Conservation (phyloP, 192 early-diverging fungal genomes). For the Dissophora ornata region DNA sequence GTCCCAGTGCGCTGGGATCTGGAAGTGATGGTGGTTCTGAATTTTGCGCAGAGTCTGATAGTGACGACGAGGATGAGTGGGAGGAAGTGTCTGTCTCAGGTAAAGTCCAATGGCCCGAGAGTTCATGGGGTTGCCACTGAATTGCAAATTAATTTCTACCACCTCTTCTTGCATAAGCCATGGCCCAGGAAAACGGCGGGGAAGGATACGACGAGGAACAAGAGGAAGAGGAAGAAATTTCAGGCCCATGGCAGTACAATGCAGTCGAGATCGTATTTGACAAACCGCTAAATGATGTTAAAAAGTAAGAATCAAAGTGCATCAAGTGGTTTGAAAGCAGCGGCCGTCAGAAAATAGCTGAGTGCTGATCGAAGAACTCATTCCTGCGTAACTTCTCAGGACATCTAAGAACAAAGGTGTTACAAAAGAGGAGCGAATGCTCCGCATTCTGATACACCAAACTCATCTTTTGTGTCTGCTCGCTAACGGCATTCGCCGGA, state of each 20-base stretch:
- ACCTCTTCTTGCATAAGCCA: too few species aligned
- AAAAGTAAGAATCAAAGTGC: constrained; percentile 25
- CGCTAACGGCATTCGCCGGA: constrained; percentile 63
- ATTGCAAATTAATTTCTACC: too few species aligned
- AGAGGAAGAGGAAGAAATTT: constrained; percentile 42
- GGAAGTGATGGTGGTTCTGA: constrained; percentile 12
- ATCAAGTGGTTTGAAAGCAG: background rate
- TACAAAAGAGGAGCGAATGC: constrained; percentile 60
- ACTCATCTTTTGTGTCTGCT: constrained; percentile 69
- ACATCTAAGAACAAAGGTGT: constrained; percentile 49
- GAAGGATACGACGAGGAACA: background rate
- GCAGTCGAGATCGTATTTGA: constrained; percentile 52
- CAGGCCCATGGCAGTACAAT: constrained; percentile 51
- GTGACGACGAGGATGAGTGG: constrained; percentile 58
- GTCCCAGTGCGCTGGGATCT: background rate
- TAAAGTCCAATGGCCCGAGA: background rate
- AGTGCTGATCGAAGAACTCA: too few species aligned
- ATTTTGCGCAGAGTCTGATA: constrained; percentile 8
- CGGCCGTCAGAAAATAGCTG: too few species aligned
- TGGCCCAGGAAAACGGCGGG: background rate
- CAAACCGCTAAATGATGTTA: constrained; percentile 27
- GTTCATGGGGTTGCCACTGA: background rate
- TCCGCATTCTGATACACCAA: constrained; percentile 68
- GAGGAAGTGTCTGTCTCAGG: constrained; percentile 56
- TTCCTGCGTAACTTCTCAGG: too few species aligned